Evolutionary conservation across 176 grass and related monocot genomes (phyloP), one percentile per base, ranked within the genome.

Genomic region (Pontederia paniculata): DNA sequence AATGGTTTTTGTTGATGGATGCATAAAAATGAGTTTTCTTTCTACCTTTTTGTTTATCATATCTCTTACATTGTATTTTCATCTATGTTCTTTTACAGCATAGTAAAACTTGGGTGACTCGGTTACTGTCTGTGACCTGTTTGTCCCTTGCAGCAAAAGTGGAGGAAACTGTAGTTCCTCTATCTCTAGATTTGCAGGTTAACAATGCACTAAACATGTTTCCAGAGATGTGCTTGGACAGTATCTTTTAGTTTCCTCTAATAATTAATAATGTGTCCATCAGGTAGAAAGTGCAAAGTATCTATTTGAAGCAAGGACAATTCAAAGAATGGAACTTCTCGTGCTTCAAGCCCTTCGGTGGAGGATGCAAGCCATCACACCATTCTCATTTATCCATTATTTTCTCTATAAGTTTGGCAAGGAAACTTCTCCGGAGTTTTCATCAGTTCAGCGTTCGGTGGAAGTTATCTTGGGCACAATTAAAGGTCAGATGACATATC

Each of bases 321-420:
- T 94, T 44, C 72, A 69, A 58, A 94, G 64, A 70, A 94, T 94
- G 88, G 88, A 94, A 67, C 46, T 73, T 46, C 1, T 70, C 65
- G 77, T 94, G 45, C 37, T 88, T 52, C 61, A 42, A 0, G 73
- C 74, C 10, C 68, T 94, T 49, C 70, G 84, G 17, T 94, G 80
- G 83, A 88, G 83, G 64, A 66, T 94, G 79, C 80, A 78, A n/a
- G 74, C 74, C 66, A 80, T 94, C 59, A 88, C 83, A 20, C 84
- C 84, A 9, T 88, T 88, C 50, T 60, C 58, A 55, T 88, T 83
- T 75, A 37, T 83, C 1, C 25, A 70, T 76, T 82, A 83, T 59
- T 88, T 88, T 70, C 69, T 88, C 45, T 44, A 73, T 19, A 88
- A 54, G 53, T 79, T 88, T 42, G 53, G 11, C 44, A 67, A 65